Evolutionary conservation across 164 flowering plant genomes (phyloP).

Genomic region (Berberis thunbergii): DNA sequence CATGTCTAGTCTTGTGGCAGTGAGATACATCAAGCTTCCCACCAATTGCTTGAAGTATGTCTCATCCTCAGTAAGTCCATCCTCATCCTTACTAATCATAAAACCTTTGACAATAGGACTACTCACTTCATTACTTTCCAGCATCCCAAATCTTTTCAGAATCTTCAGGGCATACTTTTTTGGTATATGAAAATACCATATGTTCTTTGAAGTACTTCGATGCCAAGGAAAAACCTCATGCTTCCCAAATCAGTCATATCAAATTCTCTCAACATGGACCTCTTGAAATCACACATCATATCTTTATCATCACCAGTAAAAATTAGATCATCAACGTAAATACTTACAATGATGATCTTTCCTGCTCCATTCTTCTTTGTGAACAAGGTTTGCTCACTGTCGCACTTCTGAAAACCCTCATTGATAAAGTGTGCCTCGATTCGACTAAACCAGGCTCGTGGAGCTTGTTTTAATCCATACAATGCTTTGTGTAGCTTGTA

Average conservation of each 20-base stretch:
- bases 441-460: not conserved
- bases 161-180: not conserved
- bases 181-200: not conserved
- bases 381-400: too few species aligned
- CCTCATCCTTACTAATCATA: too few species aligned
- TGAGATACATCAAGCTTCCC: too few species aligned
- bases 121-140: not conserved
- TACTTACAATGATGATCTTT: too few species aligned
- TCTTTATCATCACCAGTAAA: not conserved
- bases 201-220: not conserved
- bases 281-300: not conserved
- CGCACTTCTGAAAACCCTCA: not conserved
- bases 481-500: too few species aligned
- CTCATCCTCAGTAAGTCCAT: too few species aligned
- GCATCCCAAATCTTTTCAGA: not conserved
- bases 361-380: too few species aligned
- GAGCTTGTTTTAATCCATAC: not conserved
- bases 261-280: not conserved
- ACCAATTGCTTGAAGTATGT: too few species aligned
- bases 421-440: not conserved
- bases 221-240: not conserved
- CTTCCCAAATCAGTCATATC: not conserved
- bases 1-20: too few species aligned
- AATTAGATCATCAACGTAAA: not conserved
- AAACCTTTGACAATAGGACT: too few species aligned